These are phyloP conservation scores for Obba rivulosa DNA, from an alignment of 768 basidiomycete species.

Conservation along the genomic window DNA sequence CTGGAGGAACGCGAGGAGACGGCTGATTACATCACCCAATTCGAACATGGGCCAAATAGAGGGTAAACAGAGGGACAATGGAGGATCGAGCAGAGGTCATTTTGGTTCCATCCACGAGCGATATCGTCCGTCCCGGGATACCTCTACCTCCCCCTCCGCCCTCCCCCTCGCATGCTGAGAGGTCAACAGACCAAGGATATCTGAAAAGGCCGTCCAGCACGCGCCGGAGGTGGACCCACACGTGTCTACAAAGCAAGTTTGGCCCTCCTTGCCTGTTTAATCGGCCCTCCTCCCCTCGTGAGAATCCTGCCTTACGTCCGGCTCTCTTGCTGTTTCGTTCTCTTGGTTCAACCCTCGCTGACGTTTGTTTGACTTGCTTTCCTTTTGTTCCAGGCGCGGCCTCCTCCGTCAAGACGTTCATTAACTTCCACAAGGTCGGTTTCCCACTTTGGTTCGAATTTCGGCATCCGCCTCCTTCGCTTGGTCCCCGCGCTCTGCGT, in stretches of 20 bases:
- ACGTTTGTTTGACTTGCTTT: slow-evolving; percentile 23
- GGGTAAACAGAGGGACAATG: slow-evolving; percentile 26
- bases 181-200: too few relatives aligned
- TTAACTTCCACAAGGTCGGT: slow-evolving; percentile 47
- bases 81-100: slow-evolving; percentile 6
- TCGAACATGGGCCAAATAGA: slow-evolving; percentile 53
- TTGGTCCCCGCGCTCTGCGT: neutral
- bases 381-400: slow-evolving; percentile 48
- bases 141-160: neutral
- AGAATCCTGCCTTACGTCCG: slow-evolving; percentile 15
- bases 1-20: too few relatives aligned
- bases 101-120: slow-evolving; percentile 16
- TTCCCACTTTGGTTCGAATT: slow-evolving; percentile 8
- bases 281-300: slow-evolving; percentile 18
- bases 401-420: slow-evolving; percentile 63
- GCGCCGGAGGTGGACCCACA: slow-evolving; percentile 43
- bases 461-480: slow-evolving; percentile 5
- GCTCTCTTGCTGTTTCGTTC: slow-evolving; percentile 30
- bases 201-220: neutral
- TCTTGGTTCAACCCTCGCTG: slow-evolving; percentile 21
- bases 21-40: slow-evolving; percentile 28
- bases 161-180: neutral
- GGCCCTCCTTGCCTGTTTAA: slow-evolving; percentile 13
- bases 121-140: slow-evolving; percentile 18
- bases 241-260: slow-evolving; percentile 28